These are phyloP conservation scores for Penicillium cosmopolitanum DNA, from an alignment of 495 filamentous ascomycete genomes.

Conservation along the genomic window DNA sequence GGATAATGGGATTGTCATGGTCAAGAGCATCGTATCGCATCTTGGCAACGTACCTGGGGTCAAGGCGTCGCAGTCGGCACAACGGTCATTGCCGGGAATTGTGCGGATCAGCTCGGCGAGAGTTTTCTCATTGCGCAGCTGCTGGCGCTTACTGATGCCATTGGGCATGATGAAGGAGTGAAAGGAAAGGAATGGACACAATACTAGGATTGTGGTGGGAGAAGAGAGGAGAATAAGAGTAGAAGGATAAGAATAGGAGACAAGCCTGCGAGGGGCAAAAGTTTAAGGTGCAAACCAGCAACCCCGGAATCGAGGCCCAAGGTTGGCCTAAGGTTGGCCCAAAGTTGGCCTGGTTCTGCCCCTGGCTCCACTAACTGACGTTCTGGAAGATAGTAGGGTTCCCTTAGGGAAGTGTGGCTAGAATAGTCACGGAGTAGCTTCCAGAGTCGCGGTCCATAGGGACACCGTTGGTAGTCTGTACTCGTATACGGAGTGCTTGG, in stretches of 20 bases:
- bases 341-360: neutral
- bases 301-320: conserved; percentile 12
- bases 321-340: neutral
- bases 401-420: too few species aligned
- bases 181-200: conserved; percentile 20
- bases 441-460: too few species aligned
- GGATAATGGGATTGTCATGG: neutral
- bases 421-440: too few species aligned
- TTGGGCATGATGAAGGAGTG: conserved; percentile 50
- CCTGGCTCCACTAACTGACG: conserved; percentile 2
- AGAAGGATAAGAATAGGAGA: conserved; percentile 21
- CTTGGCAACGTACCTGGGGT: conserved; percentile 77
- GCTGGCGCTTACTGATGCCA: conserved; percentile 85
- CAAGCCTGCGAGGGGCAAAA: conserved; percentile 24
- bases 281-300: conserved; percentile 6
- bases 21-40: neutral
- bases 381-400: conserved; percentile 2
- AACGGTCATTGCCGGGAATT: conserved; percentile 90
- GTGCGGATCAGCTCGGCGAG: conserved; percentile 87
- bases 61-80: conserved; percentile 87
- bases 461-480: too few species aligned
- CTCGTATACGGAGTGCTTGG: too few species aligned
- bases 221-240: conserved; percentile 1
- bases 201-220: conserved; percentile 19
- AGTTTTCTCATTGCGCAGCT: conserved; percentile 91